These are phyloP conservation scores for Saturnispora bothae DNA, from an alignment of 805 yeast genomes.

Conservation along the genomic window DNA sequence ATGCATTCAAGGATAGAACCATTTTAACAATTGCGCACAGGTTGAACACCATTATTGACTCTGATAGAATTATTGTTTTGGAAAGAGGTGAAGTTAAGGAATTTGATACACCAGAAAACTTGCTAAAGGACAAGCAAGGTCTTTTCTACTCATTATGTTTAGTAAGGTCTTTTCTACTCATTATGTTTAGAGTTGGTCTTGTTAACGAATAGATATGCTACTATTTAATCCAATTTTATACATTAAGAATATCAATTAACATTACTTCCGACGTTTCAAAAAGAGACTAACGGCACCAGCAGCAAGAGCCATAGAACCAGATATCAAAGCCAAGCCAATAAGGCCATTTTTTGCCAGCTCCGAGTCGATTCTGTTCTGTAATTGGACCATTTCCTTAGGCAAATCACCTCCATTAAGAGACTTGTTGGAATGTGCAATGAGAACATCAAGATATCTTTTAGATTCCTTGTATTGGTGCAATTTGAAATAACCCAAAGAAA, in stretches of 20 bases:
- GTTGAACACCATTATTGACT: slow-evolving; percentile 71
- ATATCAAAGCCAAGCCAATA: slow-evolving; percentile 77
- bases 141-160: slow-evolving; percentile 72
- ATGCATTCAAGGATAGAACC: slow-evolving; percentile 65
- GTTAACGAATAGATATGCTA: slow-evolving; percentile 12
- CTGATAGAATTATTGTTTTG: slow-evolving; percentile 65
- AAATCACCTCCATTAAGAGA: slow-evolving; percentile 42
- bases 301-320: slow-evolving; percentile 79
- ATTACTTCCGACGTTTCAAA: slow-evolving; percentile 3
- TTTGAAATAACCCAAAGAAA: slow-evolving; percentile 80
- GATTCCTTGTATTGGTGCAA: slow-evolving; percentile 82
- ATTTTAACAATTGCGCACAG: slow-evolving; percentile 81
- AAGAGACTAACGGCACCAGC: slow-evolving; percentile 33
- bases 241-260: not conserved
- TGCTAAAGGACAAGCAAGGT: slow-evolving; percentile 56
- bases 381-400: slow-evolving; percentile 10
- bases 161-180: slow-evolving; percentile 68
- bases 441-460: slow-evolving; percentile 72
- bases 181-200: slow-evolving; percentile 70
- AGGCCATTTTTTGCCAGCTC: slow-evolving; percentile 80
- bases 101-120: slow-evolving; percentile 58
- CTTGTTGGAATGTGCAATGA: slow-evolving; percentile 76
- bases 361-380: slow-evolving; percentile 72
- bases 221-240: not conserved
- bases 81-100: slow-evolving; percentile 70